A percentile compares a stretch with the other conserved stretches of the same genome.
Evolutionary conservation across 78 protist species (phyloP).

Genomic region (Chrysochromulina tobinii): DNA sequence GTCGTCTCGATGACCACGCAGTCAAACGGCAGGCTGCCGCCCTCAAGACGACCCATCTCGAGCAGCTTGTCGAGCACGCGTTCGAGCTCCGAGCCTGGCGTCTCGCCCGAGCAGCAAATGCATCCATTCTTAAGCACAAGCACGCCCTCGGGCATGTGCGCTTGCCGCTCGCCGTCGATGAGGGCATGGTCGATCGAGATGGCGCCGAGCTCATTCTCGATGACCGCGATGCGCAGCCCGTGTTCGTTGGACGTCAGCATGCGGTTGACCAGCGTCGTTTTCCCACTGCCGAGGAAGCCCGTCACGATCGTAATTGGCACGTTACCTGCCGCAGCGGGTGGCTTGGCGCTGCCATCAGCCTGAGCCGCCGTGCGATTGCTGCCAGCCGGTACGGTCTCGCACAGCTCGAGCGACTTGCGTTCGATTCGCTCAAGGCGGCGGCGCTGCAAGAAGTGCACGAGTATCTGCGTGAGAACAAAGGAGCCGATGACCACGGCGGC

Average conservation of each 20-base stretch:
- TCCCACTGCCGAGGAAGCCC: constrained; percentile 76
- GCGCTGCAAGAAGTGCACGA: neutral
- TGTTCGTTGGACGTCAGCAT: constrained; percentile 57
- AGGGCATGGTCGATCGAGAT: constrained; percentile 35
- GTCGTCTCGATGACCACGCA: constrained; percentile 46
- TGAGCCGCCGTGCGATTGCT: too few relatives aligned
- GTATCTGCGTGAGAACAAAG: neutral
- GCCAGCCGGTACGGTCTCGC: too few relatives aligned
- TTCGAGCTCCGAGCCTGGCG: constrained; percentile 55
- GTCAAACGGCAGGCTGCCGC: constrained; percentile 45
- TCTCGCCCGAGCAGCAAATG: constrained; percentile 50
- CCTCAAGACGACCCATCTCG: neutral
- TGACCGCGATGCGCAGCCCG: constrained; percentile 17
- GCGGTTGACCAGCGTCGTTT: constrained; percentile 79
- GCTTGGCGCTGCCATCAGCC: neutral
- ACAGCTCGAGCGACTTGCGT: neutral
- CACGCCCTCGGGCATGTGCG: neutral
- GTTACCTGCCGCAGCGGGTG: neutral
- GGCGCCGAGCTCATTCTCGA: constrained; percentile 40
- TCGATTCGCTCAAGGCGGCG: neutral
- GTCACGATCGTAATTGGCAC: constrained; percentile 56
- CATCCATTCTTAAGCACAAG: constrained; percentile 51
- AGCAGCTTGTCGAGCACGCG: constrained; percentile 36
- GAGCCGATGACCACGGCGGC: neutral
- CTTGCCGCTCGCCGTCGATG: neutral